Percentiles rank a stretch among this genome's conserved stretches.
Conservation (phyloP, 495 filamentous ascomycete species). For the Aspergillus hancockii region DNA sequence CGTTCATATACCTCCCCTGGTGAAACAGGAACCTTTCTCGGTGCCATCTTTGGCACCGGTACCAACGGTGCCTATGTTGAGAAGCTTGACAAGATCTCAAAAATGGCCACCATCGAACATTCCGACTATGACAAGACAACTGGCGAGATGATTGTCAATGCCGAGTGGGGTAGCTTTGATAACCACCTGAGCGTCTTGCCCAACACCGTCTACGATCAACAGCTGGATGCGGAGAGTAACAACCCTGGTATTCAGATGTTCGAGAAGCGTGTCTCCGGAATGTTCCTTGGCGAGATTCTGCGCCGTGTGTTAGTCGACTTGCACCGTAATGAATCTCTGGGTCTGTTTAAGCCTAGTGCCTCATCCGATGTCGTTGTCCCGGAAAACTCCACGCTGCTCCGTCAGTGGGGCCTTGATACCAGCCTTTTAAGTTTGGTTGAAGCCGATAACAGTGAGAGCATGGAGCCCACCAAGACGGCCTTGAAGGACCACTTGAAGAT, state of each 20-base stretch:
- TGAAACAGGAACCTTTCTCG: slow-evolving; percentile 81
- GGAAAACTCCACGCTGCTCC: slow-evolving; percentile 64
- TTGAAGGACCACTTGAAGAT: slow-evolving; percentile 75
- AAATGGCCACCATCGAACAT: slow-evolving; percentile 45
- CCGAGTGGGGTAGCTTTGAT: slow-evolving; percentile 98
- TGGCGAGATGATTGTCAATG: slow-evolving; percentile 96
- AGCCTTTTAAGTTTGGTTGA: slow-evolving; percentile 79
- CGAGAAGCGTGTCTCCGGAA: slow-evolving; percentile 96
- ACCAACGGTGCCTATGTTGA: slow-evolving; percentile 92
- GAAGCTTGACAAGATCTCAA: slow-evolving; percentile 50
- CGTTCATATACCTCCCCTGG: slow-evolving; percentile 92
- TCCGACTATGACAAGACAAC: slow-evolving; percentile 76
- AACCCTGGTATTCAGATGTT: slow-evolving; percentile 99
- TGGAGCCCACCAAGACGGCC: slow-evolving; percentile 67
- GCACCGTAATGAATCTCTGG: slow-evolving; percentile 57
- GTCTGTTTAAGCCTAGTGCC: slow-evolving; percentile 69
- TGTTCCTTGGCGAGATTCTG: slow-evolving; percentile 96
- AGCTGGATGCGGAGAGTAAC: slow-evolving; percentile 74
- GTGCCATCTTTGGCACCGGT: slow-evolving; percentile 89
- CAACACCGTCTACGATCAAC: slow-evolving; percentile 77
- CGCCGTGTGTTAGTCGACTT: slow-evolving; percentile 71
- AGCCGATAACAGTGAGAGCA: slow-evolving; percentile 65
- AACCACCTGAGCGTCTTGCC: slow-evolving; percentile 87
- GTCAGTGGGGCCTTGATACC: slow-evolving; percentile 88
- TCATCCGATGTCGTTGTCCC: slow-evolving; percentile 70